Percentiles rank a stretch among this genome's conserved stretches.
phyloP scores from a whole-genome alignment of 2,329 filamentous ascomycete genomes.

The Arthrobotrys conoides region DNA sequence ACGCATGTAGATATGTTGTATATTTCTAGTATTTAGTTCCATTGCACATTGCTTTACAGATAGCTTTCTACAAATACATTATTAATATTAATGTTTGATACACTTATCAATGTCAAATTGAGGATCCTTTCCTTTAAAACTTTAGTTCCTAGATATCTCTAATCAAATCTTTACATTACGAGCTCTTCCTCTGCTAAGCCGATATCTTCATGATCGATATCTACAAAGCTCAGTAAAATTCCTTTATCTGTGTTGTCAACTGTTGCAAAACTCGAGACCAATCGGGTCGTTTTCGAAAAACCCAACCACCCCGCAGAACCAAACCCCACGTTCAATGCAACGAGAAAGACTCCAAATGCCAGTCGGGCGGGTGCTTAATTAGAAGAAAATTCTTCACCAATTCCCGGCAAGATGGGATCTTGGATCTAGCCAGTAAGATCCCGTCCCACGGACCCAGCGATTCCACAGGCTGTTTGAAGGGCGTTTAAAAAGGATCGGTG shows the following conservation, averaged over 20 bases:
- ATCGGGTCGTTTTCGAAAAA: constrained; percentile 6
- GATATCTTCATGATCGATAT: not conserved
- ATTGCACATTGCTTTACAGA: too few species aligned
- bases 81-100: too few species aligned
- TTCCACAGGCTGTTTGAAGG: constrained; percentile 25
- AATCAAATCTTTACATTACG: too few species aligned
- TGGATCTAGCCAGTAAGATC: constrained; percentile 32
- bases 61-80: too few species aligned
- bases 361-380: constrained; percentile 9
- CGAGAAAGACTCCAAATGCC: not conserved
- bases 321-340: constrained; percentile 13
- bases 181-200: too few species aligned
- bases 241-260: not conserved
- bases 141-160: too few species aligned
- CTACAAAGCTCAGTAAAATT: not conserved
- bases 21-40: too few species aligned
- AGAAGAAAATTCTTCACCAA: constrained; percentile 24
- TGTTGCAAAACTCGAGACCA: constrained; percentile 7
- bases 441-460: constrained; percentile 44
- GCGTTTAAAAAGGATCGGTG: constrained; percentile 34
- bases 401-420: not conserved
- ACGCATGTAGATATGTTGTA: too few species aligned
- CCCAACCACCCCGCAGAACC: constrained; percentile 9
- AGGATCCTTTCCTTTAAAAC: too few species aligned
- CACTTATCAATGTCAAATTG: too few species aligned